Base-by-base conservation (phyloP, 2,329 filamentous ascomycete genomes). In the Aspergillus sp. region DNA sequence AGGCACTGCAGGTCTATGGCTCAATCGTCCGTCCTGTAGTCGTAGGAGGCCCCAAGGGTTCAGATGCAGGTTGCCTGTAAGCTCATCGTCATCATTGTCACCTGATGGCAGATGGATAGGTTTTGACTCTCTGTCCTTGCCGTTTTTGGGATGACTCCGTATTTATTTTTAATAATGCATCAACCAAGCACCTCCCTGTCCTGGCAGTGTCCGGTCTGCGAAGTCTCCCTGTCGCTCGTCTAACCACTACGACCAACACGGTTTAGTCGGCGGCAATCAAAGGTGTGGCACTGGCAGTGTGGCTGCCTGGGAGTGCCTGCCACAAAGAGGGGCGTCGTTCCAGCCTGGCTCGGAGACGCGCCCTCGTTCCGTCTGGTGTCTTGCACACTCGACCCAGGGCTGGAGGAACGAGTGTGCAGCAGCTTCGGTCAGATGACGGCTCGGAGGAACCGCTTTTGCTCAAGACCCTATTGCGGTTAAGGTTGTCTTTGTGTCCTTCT, bases 271-370 rank as follows among this genome's bases (percentile, higher is more conserved):
- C 59, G 34, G 54, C 46, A 54, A 49, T 41, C 48, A 46, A 53
- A 45, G 34, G 30, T 54, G 50, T 61, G 62, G 55, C 59, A 59
- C 45, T 61, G 62, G 55, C 56, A 59, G 50, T 65, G 64, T 68
- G 64, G 63, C 64, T 64, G 66, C 64, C 67, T 30, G 19, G 52
- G 4, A 28, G 25, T 47, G 45, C 28, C 19, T 68, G 63, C 59
- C 61, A 62, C 7, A 61, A 61, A 54, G 56, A 60, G 62, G 61
- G 60, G 65, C 61, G 7, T 41, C 61, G 63, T 61, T 66, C 64
- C 66, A 68, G 66, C 64, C 64, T 68, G 66, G 65, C 64, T 66
- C 68, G 67, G 68, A 69, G 68, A 69, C 64, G 64, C 62, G 62
- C 68, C 57, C 53, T 66, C 52, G 34, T 70, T 70, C 68, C 68